A percentile compares a stretch with the other conserved stretches of the same genome.
Evolutionary conservation across 2,329 filamentous ascomycete genomes (phyloP).

Genomic region (Penicillium brasilianum): DNA sequence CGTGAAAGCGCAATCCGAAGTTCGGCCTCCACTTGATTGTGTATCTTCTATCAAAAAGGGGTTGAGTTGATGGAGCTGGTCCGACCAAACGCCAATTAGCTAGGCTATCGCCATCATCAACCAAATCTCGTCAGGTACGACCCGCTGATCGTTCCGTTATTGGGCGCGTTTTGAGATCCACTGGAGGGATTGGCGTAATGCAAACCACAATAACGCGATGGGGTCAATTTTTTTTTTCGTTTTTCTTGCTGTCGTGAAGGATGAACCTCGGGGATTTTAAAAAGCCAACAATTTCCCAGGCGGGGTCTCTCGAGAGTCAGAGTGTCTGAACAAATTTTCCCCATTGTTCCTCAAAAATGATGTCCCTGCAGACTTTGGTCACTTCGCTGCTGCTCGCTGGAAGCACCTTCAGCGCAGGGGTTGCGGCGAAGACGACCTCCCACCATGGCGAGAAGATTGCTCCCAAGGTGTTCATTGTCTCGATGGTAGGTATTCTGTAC

Average conservation of each 20-base stretch:
- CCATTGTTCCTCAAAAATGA: constrained; percentile 18
- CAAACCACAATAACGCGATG: not conserved
- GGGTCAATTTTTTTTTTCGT: not conserved
- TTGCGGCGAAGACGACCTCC: not conserved
- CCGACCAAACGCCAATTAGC: constrained; percentile 21
- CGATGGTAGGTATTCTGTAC: constrained; percentile 40
- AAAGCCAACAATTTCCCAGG: not conserved
- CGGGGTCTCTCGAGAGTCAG: not conserved
- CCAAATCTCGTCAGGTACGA: constrained; percentile 4
- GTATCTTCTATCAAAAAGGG: constrained; percentile 6
- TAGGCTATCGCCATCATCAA: constrained; percentile 8
- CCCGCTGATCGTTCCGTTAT: constrained; percentile 19
- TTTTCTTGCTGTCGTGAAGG: not conserved
- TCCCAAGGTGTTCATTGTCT: constrained; percentile 51
- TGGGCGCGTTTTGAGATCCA: constrained; percentile 13
- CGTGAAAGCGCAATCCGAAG: not conserved
- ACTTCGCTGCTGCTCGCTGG: constrained; percentile 24
- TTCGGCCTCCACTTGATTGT: not conserved
- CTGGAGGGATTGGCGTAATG: constrained; percentile 1
- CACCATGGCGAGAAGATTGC: constrained; percentile 30
- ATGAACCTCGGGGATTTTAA: not conserved
- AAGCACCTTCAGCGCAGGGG: constrained; percentile 18
- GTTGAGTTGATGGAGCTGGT: constrained; percentile 17
- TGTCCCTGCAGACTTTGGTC: constrained; percentile 13
- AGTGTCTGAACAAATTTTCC: not conserved